A percentile compares a stretch with the other conserved stretches of the same genome.
Evolutionary conservation across 805 yeast genomes (phyloP).

Genomic region (Teunomyces pallodes): DNA sequence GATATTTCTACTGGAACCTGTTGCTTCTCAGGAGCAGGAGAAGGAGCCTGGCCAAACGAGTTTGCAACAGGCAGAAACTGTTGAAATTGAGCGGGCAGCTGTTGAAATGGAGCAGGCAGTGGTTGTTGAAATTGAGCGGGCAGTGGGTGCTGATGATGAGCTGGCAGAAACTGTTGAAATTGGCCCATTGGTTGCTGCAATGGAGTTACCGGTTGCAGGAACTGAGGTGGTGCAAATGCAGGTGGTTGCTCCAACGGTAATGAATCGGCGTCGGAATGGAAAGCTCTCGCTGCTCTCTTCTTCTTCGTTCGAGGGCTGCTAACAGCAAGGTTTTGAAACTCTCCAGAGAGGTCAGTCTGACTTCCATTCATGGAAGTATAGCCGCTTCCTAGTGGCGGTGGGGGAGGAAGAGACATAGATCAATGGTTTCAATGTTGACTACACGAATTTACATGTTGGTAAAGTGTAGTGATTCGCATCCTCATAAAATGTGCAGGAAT

Average conservation of each 20-base stretch:
- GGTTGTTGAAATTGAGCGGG: not conserved
- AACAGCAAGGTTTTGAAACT: constrained; percentile 9
- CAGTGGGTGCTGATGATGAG: not conserved
- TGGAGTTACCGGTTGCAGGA: not conserved
- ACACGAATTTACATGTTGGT: not conserved
- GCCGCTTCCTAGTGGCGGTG: constrained; percentile 6
- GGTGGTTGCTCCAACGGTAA: not conserved
- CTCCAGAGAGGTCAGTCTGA: constrained; percentile 5
- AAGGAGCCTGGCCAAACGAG: not conserved
- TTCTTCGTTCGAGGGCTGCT: constrained; percentile 16
- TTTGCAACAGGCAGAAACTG: constrained; percentile 1
- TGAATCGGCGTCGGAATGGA: constrained; percentile 21
- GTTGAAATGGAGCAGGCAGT: not conserved
- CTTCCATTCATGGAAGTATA: constrained; percentile 3
- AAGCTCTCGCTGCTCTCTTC: constrained; percentile 31
- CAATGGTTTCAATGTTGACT: not conserved
- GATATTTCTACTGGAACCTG: not conserved
- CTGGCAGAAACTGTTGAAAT: not conserved
- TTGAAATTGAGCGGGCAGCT: not conserved
- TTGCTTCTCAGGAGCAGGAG: not conserved
- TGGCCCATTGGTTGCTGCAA: not conserved
- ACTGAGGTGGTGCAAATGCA: not conserved
- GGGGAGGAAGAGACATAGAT: constrained; percentile 9
- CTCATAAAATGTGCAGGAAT: not conserved
- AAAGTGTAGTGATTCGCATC: not conserved